Percentiles rank a stretch among this genome's conserved stretches.
phyloP scores from a whole-genome alignment of 495 filamentous ascomycete species.

The Xylaria palmicola region DNA sequence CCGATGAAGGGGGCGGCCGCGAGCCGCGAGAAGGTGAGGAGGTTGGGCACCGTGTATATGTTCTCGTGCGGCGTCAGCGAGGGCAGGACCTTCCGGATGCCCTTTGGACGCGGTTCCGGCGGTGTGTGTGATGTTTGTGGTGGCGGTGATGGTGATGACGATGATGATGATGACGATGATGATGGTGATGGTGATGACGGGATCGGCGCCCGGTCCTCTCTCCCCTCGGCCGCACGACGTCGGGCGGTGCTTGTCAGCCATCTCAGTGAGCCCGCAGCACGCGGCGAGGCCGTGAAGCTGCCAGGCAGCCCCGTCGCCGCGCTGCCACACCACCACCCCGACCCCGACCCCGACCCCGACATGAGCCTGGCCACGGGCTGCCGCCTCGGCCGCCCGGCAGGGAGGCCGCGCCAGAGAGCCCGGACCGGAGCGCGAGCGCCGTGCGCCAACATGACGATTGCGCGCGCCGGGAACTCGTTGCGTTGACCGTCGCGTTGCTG shows the following conservation, averaged over 20 bases:
- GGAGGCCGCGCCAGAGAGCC: background rate
- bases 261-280: background rate
- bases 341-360: no score
- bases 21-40: conserved; percentile 85
- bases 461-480: no score
- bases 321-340: no score
- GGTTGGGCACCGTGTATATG: conserved; percentile 92
- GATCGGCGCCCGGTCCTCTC: background rate
- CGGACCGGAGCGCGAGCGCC: background rate
- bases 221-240: background rate
- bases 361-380: background rate
- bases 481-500: no score
- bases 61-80: conserved; percentile 71
- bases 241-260: background rate
- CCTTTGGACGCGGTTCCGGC: conserved; percentile 12
- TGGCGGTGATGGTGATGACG: background rate
- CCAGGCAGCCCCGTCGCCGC: no score
- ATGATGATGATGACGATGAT: no score
- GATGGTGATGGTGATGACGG: no score
- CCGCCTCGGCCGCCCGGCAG: background rate
- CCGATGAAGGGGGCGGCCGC: conserved; percentile 82
- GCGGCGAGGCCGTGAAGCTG: no score
- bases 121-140: background rate
- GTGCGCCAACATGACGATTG: conserved; percentile 14
- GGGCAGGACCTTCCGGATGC: conserved; percentile 45